Evolutionary conservation across 2,329 filamentous ascomycete species (phyloP), one percentile per base, ranked within the genome.

Genomic region (Hypoxylon sp.): DNA sequence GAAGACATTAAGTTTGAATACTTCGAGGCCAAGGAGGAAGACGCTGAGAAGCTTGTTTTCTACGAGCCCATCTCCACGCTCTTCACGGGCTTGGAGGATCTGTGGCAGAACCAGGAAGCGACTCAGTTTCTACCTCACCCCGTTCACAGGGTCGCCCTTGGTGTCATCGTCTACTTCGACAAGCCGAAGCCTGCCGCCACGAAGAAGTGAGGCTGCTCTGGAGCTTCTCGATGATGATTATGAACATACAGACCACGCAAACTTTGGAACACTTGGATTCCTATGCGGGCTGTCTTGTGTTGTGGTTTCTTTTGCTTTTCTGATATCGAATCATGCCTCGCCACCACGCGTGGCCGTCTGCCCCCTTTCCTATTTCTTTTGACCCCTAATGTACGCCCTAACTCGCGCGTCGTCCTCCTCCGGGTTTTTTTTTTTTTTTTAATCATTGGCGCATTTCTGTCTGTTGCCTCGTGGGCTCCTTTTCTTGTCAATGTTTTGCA

Each of bases 1-100:
- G 51, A 70, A 5, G 72, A 77, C 42, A 55, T 26, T 1, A 46
- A 50, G 9, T 66, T 57, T 11, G 58, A 29, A 1, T 78, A 74
- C 51, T 73, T 59, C 54, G 72, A 76, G 57, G 60, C 73, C 13
- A 50, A n/a, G 11, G 1, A 39, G 4, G 9, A 48, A 0, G 69
- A 73, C 52, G 59, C 54, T 3, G 0, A 9, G 14, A 8, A 29
- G 6, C 19, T 46, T 0, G 3, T 22, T 14, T 13, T 26, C 5
- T 50, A 64, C 22, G 31, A 48, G 0, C 8, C 54, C 13, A 5
- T 57, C 26, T 62, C 31, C 55, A 9, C n/a, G 6, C 5, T 24
- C 2, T 44, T 46, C 39, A 13, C 5, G 1, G 4, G 5, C 3
- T 29, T 57, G n/a, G 14, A 44, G 37, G 5, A 19, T 3, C 5